A percentile compares a stretch with the other conserved stretches of the same genome.
Evolutionary conservation across 1,284 basidiomycete species (phyloP).

Genomic region (Kalmanozyma brasiliensis): DNA sequence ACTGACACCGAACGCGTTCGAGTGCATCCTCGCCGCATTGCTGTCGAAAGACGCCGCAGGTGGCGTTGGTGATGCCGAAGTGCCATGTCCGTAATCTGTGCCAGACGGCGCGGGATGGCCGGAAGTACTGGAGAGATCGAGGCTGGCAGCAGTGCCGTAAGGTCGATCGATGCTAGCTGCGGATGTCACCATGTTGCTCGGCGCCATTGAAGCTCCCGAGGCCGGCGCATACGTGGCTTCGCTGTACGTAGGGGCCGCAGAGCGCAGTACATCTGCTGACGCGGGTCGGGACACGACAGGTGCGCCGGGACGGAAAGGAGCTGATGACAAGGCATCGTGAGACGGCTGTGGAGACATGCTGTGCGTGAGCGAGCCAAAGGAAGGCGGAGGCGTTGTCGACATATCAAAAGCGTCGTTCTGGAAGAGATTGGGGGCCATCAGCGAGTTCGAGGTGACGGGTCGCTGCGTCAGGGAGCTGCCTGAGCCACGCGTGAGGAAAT

Average conservation of each 20-base stretch:
- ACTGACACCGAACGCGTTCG: slow-evolving; percentile 1
- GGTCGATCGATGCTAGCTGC: slow-evolving; percentile 26
- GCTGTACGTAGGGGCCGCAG: slow-evolving; percentile 11
- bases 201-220: slow-evolving; percentile 2
- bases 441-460: slow-evolving; percentile 29
- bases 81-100: slow-evolving; percentile 10
- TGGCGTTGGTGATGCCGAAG: slow-evolving; percentile 21
- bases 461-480: slow-evolving; percentile 10
- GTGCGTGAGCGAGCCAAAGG: slow-evolving; percentile 10
- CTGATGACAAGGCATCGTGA: slow-evolving; percentile 3
- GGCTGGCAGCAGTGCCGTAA: slow-evolving; percentile 26
- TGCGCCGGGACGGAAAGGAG: not conserved
- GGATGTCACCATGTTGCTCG: slow-evolving; percentile 2
- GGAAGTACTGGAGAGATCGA: slow-evolving; percentile 9
- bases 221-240: slow-evolving; percentile 10
- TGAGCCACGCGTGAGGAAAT: slow-evolving; percentile 21
- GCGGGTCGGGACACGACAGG: slow-evolving; percentile 23
- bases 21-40: not conserved
- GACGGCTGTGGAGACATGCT: slow-evolving; percentile 20
- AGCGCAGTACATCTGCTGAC: slow-evolving; percentile 19
- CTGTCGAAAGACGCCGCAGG: not conserved
- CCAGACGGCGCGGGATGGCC: slow-evolving; percentile 16
- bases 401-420: slow-evolving; percentile 12
- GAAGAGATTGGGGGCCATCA: slow-evolving; percentile 18
- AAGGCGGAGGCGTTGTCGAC: slow-evolving; percentile 5